phyloP scores from a whole-genome alignment of 139 green algal genomes.

The Tetradesmus obliquus region DNA sequence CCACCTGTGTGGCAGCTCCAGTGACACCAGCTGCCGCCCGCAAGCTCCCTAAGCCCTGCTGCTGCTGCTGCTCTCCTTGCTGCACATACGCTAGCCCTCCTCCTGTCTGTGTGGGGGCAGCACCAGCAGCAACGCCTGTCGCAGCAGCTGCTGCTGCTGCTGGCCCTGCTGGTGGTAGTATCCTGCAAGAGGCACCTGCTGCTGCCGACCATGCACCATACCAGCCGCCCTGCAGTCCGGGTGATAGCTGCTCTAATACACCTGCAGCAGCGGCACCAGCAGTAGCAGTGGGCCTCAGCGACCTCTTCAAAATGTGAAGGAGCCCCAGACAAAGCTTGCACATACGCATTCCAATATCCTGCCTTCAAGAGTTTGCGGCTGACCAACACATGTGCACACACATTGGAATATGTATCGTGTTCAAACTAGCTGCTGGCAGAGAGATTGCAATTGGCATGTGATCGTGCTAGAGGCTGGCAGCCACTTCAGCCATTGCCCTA shows the following conservation, averaged over 20 bases:
- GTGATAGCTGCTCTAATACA: neutral
- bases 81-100: neutral
- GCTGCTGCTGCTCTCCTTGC: conserved; percentile 11
- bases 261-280: neutral
- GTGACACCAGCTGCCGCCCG: neutral
- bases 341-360: neutral
- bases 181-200: conserved; percentile 23
- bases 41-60: neutral
- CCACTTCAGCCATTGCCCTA: neutral
- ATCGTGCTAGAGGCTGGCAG: neutral
- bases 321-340: neutral
- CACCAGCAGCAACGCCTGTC: neutral
- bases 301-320: neutral
- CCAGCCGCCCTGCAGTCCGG: conserved; percentile 5
- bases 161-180: neutral
- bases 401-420: neutral
- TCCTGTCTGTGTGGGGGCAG: neutral
- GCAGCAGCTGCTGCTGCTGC: neutral
- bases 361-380: neutral
- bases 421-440: no score
- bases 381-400: neutral
- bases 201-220: conserved; percentile 12
- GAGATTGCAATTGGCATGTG: no score
- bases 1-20: neutral
- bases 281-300: neutral